A percentile compares a stretch with the other conserved stretches of the same genome.
phyloP scores from a whole-genome alignment of 345 rosid genomes.

The Acer saccharum region DNA sequence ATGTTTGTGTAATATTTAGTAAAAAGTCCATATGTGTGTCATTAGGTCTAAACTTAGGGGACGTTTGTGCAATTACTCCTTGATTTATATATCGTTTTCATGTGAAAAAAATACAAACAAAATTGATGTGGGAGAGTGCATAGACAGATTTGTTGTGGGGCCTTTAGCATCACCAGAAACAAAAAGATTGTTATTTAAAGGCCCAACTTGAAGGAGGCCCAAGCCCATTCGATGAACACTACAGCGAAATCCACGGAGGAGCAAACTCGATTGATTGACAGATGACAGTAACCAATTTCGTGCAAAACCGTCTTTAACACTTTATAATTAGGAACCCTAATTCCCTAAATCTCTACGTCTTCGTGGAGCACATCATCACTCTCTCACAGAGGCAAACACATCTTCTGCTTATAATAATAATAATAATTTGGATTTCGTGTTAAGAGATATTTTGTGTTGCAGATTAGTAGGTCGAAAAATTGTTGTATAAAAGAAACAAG shows the following conservation, averaged over 20 bases:
- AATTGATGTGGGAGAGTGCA: background rate
- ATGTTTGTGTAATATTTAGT: no score
- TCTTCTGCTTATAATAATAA: background rate
- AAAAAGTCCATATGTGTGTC: no score
- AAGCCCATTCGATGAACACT: background rate
- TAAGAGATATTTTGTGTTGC: constrained; percentile 31
- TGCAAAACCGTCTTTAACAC: constrained; percentile 1
- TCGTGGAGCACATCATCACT: background rate
- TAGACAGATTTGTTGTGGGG: no score
- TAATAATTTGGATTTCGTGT: background rate
- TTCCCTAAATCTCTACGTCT: background rate
- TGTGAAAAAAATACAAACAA: background rate
- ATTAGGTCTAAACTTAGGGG: no score
- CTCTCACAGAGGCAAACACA: background rate
- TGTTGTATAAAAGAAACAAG: constrained; percentile 17
- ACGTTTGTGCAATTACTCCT: no score
- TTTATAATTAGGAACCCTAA: constrained; percentile 4
- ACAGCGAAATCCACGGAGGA: background rate
- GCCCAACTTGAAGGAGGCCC: background rate
- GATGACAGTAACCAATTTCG: background rate
- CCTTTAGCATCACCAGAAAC: no score
- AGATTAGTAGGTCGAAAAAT: constrained; percentile 25
- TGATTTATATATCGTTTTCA: no score
- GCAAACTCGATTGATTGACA: background rate
- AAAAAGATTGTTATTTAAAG: no score